These are phyloP conservation scores for Solanum hybrid DNA, from an alignment of 305 asterid genomes.

Conservation along the genomic window DNA sequence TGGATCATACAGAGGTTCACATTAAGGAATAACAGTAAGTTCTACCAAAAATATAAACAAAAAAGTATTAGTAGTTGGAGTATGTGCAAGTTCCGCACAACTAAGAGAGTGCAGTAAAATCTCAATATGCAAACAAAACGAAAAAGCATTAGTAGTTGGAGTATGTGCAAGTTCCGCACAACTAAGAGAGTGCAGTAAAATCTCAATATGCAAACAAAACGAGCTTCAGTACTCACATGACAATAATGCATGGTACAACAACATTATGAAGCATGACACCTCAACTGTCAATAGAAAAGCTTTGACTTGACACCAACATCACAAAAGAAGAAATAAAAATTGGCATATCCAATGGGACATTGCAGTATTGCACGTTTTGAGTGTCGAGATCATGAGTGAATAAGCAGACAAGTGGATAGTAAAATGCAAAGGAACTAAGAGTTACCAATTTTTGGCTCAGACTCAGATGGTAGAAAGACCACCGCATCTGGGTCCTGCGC, in stretches of 20 bases:
- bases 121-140: not conserved
- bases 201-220: not conserved
- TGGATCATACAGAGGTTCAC: not conserved
- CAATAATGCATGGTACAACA: not conserved
- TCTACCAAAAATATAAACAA: not conserved
- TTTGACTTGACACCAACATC: not conserved
- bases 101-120: not conserved
- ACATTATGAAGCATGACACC: not conserved
- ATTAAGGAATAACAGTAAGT: not conserved
- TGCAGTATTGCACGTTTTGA: not conserved
- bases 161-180: not conserved
- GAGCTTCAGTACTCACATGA: not conserved
- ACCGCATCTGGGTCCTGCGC: slow-evolving; percentile 41
- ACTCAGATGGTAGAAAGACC: slow-evolving; percentile 42
- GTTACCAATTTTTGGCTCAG: slow-evolving; percentile 53
- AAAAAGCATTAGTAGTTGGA: not conserved
- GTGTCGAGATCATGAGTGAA: not conserved
- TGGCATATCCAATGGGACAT: not conserved
- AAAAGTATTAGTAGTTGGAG: not conserved
- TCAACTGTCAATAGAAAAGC: not conserved
- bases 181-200: not conserved
- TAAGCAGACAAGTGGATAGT: not conserved
- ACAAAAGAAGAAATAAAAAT: not conserved
- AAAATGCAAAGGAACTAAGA: not conserved
- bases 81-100: not conserved